Conservation (phyloP, 2,329 filamentous ascomycete species). For the Fusarium siculi region DNA sequence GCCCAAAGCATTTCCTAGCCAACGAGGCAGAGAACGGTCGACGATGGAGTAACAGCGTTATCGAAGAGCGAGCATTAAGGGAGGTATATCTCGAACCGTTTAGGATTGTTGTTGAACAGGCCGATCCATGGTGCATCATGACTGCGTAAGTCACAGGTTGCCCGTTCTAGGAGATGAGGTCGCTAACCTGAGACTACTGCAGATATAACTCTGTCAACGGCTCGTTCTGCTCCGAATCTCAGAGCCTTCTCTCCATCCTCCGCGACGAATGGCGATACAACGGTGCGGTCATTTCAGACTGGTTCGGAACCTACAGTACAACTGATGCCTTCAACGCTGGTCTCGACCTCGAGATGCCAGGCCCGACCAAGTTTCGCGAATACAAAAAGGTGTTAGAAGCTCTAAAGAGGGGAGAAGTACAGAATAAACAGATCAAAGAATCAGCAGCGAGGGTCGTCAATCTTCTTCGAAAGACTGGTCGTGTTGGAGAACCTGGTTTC, state of each 20-base stretch:
- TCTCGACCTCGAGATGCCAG: background rate
- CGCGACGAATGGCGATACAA: background rate
- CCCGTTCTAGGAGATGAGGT: too few relatives aligned
- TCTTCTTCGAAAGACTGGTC: background rate
- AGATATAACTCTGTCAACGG: background rate
- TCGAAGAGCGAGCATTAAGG: background rate
- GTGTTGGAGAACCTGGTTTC: background rate
- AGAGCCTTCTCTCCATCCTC: background rate
- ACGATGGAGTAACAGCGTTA: background rate
- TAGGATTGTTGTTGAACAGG: background rate
- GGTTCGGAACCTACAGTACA: background rate
- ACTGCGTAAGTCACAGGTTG: background rate
- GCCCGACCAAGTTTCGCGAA: background rate
- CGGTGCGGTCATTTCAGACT: background rate
- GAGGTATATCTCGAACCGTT: background rate
- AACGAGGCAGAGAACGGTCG: background rate
- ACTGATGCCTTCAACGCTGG: background rate
- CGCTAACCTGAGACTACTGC: accelerated
- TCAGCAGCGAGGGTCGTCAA: background rate
- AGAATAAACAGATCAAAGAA: background rate
- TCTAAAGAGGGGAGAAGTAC: background rate
- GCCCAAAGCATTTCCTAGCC: background rate
- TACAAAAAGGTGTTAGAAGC: background rate
- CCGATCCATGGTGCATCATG: background rate
- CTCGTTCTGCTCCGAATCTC: background rate